A percentile compares a stretch with the other conserved stretches of the same genome.
Evolutionary conservation across 1,284 basidiomycete species (phyloP).

Genomic region (Sphaerobolus stellatus): DNA sequence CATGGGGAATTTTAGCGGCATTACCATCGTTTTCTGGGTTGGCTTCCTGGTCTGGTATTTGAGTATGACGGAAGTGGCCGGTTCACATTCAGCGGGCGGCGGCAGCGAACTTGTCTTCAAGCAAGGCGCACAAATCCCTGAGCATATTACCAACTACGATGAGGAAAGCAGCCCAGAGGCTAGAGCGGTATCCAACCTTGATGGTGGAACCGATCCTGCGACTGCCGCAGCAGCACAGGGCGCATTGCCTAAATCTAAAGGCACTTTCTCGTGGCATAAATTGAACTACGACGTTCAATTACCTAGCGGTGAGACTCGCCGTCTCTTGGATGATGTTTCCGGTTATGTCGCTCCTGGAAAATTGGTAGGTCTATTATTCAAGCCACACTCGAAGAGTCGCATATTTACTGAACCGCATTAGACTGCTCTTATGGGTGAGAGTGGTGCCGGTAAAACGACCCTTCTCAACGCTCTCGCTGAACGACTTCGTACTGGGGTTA

Average conservation of each 20-base stretch:
- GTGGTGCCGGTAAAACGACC: constrained; percentile 81
- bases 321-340: constrained; percentile 74
- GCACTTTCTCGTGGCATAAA: constrained; percentile 63
- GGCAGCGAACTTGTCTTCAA: constrained; percentile 43
- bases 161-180: not conserved
- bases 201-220: constrained; percentile 1
- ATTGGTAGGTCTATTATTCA: constrained; percentile 51
- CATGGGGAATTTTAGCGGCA: constrained; percentile 39
- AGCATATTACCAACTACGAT: not conserved
- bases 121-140: constrained; percentile 30
- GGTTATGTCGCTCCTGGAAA: constrained; percentile 84
- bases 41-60: constrained; percentile 50
- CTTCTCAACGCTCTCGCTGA: constrained; percentile 83
- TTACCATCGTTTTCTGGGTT: constrained; percentile 52
- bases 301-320: constrained; percentile 52
- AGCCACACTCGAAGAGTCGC: not conserved
- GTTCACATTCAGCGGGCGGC: constrained; percentile 33
- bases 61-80: constrained; percentile 47
- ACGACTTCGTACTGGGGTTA: constrained; percentile 76
- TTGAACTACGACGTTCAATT: constrained; percentile 63
- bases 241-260: not conserved
- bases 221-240: constrained; percentile 31
- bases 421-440: constrained; percentile 67
- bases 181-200: not conserved
- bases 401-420: not conserved